Base-by-base conservation (phyloP, 441 rosid species). In the Bruguiera hainesii region DNA sequence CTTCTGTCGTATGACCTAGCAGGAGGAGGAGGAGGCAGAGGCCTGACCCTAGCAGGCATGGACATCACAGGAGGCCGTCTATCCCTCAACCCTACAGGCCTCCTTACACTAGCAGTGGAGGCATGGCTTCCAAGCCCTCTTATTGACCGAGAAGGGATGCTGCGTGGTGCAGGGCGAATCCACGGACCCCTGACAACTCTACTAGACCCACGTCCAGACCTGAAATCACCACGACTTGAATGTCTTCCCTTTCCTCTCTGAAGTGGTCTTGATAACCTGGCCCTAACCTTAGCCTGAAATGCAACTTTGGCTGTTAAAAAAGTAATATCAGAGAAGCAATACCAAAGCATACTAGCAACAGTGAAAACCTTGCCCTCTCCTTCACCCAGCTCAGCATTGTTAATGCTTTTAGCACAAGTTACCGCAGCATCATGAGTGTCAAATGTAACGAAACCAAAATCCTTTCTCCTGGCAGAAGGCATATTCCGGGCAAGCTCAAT, bases 401-500 rank as follows among this genome's bases (percentile, higher is more conserved):
- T 95, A 75, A 95, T 90, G 75, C 90, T 74, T 83, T 95, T 95
- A 48, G 96, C 93, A 82, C 98, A 91, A 16, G 68, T 76, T 70
- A 95, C 91, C 15, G 99, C 98, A 74, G 98, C 88, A 63, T 88
- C 99, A 65, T 91, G 98, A 71, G 86, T 79, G 75, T 90, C 97
- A 63, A 95, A 95, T 52, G 98, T 89, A 67, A 95, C 96, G 83
- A 95, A 95, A 69, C 98, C 99, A 71, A 88, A 94, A 82, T 94
- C 98, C 81, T 85, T 92, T 78, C 99, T 86, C 83, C 84, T 88
- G 29, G 98, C 99, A 74, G 96, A 88, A 72, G 98, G 98, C 99
- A 94, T 91, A 67, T 89, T 94, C 66, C 98, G 84, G 2, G 99
- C 97, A 87, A 94, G 98, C 81, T 94, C 99, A 69, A 94, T 64